Base-by-base conservation (phyloP, 768 basidiomycete genomes). In the Podaxis rugospora region DNA sequence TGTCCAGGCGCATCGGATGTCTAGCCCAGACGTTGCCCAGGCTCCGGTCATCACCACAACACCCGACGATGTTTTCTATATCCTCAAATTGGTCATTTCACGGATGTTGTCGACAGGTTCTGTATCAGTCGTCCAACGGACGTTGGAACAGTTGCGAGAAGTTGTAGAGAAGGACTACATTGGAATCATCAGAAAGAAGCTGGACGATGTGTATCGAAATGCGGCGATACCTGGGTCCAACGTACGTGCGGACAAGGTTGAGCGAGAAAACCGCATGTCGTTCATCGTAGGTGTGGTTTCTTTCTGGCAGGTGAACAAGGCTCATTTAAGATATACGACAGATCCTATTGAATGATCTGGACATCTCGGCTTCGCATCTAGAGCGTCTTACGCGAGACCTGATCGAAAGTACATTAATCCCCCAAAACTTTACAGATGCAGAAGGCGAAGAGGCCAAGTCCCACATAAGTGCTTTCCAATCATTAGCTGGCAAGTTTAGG, bases 21-120 rank as follows among this genome's bases (percentile, higher is more conserved):
- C 96, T 25, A 85, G 78, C 13, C 80, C 85, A 2, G 94, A 98
- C 68, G 69, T 80, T 5, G 80, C 87, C 1, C 82, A 88, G 59
- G 75, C 67, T 42, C 92, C 83, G 54, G 76, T 81, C 10, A 83
- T 79, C 1, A 91, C 89, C 0, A 93, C 92, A 0, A 86, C 85
- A 0, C 92, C 93, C 0, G 97, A 99, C 71, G 97, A 98, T 66
- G 90, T 89, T 1, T 99, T 98, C 75, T 99, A 97, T 74, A 89
- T 99, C 60, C 78, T 98, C 62, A 98, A 97, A 72, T 80, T 86
- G 5, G 88, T 95, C 2, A 78, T 95, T 4, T 78, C 84, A 18
- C 84, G 97, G 10, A 74, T 94, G 35, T 70, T 97, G 16, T 89
- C 91, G 0, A 89, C 90, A 0, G 93, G 93, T 0, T 89, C 89